A percentile compares a stretch with the other conserved stretches of the same genome.
Evolutionary conservation across 352 stramenopile genomes (phyloP).

Genomic region (Pythium graminicola): DNA sequence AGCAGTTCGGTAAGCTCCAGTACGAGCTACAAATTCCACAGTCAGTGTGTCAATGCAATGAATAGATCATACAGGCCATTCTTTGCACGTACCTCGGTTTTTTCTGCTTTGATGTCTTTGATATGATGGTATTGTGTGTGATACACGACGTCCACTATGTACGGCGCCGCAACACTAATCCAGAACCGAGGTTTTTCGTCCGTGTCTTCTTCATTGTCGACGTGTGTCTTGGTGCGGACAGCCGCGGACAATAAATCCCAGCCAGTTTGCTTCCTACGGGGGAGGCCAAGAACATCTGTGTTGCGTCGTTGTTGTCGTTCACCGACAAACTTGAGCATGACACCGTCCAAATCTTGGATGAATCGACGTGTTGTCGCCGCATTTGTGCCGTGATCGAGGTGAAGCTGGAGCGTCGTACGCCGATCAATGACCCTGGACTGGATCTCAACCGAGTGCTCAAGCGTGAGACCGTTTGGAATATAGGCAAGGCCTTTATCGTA

Average conservation of each 20-base stretch:
- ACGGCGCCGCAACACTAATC: constrained; percentile 64
- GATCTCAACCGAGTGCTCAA: constrained; percentile 69
- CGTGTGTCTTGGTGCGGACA: constrained; percentile 34
- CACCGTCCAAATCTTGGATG: constrained; percentile 66
- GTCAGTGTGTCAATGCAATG: not conserved
- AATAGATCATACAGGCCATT: not conserved
- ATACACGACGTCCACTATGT: constrained; percentile 68
- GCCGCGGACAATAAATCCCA: constrained; percentile 41
- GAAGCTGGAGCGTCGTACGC: constrained; percentile 44
- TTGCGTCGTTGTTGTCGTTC: constrained; percentile 28
- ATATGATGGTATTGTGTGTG: constrained; percentile 66
- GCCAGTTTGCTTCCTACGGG: constrained; percentile 30
- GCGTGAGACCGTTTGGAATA: constrained; percentile 72
- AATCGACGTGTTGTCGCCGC: constrained; percentile 47
- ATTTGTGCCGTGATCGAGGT: constrained; percentile 51
- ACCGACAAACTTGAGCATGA: constrained; percentile 21
- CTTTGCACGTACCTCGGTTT: constrained; percentile 40
- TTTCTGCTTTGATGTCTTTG: constrained; percentile 53
- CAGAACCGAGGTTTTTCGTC: constrained; percentile 42
- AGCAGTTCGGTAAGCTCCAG: constrained; percentile 54
- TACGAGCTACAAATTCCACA: constrained; percentile 21
- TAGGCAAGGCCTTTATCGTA: constrained; percentile 80
- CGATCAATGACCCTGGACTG: constrained; percentile 57
- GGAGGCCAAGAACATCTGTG: constrained; percentile 38
- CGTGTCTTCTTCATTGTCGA: constrained; percentile 24